Percentiles rank a stretch among this genome's conserved stretches.
phyloP scores from a whole-genome alignment of 805 yeast genomes.

The Candida oleophila region DNA sequence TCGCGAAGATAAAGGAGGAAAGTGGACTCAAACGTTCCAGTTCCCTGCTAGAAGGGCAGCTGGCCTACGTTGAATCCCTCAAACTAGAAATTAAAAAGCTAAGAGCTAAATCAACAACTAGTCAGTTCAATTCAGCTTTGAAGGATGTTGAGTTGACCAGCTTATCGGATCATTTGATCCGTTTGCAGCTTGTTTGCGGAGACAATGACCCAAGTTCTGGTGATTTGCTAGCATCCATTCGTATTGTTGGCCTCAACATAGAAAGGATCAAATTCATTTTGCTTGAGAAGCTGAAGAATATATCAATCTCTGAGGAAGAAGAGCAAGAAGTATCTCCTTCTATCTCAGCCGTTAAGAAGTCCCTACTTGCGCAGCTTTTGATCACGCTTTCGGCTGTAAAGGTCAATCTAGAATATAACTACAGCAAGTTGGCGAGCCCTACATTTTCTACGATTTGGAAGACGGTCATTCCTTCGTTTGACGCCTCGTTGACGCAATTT shows the following conservation, averaged over 20 bases:
- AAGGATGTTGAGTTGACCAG: constrained; percentile 10
- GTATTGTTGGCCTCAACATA: not conserved
- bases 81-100: constrained; percentile 15
- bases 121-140: constrained; percentile 11
- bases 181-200: not conserved
- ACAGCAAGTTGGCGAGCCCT: not conserved
- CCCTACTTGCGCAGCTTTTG: not conserved
- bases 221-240: not conserved
- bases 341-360: not conserved
- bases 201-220: not conserved
- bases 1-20: constrained; percentile 14
- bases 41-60: not conserved
- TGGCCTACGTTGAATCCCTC: constrained; percentile 13
- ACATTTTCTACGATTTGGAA: not conserved
- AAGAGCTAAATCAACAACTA: constrained; percentile 9
- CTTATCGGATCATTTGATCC: not conserved
- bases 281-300: not conserved
- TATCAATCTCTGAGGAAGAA: not conserved
- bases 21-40: not conserved
- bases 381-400: not conserved
- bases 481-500: not conserved
- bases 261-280: not conserved
- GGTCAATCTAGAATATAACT: not conserved
- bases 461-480: not conserved
- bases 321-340: not conserved